These are phyloP conservation scores for Eutypella sp. DNA, from an alignment of 2,329 filamentous ascomycete genomes.

Conservation along the genomic window DNA sequence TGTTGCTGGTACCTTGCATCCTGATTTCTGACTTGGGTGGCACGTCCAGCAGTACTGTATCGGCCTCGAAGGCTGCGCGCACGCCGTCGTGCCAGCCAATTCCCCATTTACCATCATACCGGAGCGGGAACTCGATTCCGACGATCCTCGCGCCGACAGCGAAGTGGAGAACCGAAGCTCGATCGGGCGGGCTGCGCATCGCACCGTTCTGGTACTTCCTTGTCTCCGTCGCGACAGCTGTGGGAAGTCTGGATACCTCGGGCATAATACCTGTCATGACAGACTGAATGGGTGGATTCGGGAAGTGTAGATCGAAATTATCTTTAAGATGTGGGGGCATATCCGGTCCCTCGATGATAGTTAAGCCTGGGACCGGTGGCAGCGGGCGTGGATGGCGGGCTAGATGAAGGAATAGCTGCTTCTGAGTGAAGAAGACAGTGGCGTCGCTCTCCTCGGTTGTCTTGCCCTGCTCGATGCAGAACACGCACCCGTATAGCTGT, in stretches of 20 bases:
- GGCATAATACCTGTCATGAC: slow-evolving; percentile 35
- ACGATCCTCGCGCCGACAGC: slow-evolving; percentile 44
- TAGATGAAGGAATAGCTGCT: slow-evolving; percentile 48
- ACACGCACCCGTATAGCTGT: slow-evolving; percentile 49
- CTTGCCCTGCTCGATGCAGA: slow-evolving; percentile 46
- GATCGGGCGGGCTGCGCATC: slow-evolving; percentile 40
- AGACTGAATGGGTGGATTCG: slow-evolving; percentile 33
- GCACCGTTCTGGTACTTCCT: slow-evolving; percentile 41
- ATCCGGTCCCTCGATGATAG: slow-evolving; percentile 40
- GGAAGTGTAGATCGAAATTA: slow-evolving; percentile 51
- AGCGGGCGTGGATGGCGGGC: slow-evolving; percentile 49
- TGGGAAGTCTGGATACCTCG: slow-evolving; percentile 39
- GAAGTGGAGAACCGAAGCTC: slow-evolving; percentile 41
- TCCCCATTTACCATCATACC: slow-evolving; percentile 52
- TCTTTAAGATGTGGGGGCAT: slow-evolving; percentile 37
- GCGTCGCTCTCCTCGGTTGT: slow-evolving; percentile 50
- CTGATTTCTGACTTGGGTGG: slow-evolving; percentile 42
- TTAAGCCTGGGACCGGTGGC: slow-evolving; percentile 43
- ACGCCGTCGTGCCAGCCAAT: slow-evolving; percentile 52
- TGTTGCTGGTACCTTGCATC: slow-evolving; percentile 40
- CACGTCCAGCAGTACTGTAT: slow-evolving; percentile 42
- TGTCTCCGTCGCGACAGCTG: slow-evolving; percentile 41
- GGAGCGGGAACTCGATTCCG: slow-evolving; percentile 46
- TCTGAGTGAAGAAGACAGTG: slow-evolving; percentile 51
- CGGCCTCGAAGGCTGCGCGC: slow-evolving; percentile 44